These are phyloP conservation scores for Daldinia caldariorum DNA, from an alignment of 495 filamentous ascomycete genomes.

Conservation along the genomic window DNA sequence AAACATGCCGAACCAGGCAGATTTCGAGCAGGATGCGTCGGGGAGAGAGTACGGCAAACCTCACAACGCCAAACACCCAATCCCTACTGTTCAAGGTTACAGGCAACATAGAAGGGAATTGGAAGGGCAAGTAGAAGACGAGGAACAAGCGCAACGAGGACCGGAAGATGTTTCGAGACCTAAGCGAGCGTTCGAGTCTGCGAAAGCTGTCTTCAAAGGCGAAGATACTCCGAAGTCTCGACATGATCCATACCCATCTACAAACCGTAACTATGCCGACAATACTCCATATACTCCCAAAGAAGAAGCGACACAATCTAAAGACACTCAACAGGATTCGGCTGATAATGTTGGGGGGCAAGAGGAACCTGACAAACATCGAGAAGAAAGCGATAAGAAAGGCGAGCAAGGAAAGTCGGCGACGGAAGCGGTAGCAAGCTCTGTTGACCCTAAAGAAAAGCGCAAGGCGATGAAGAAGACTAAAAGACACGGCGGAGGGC, in stretches of 20 bases:
- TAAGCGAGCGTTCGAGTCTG: slow-evolving; percentile 52
- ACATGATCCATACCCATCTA: slow-evolving; percentile 55
- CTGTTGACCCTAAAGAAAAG: slow-evolving; percentile 65
- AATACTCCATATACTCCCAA: slow-evolving; percentile 61
- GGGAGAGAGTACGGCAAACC: slow-evolving; percentile 60
- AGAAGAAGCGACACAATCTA: slow-evolving; percentile 59
- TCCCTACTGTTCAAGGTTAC: slow-evolving; percentile 72
- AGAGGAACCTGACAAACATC: slow-evolving; percentile 16
- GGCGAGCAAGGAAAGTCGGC: slow-evolving; percentile 56
- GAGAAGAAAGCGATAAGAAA: slow-evolving; percentile 29
- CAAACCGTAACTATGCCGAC: slow-evolving; percentile 49
- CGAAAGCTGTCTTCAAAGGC: slow-evolving; percentile 56
- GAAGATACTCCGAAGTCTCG: slow-evolving; percentile 42
- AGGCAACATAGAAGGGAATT: slow-evolving; percentile 64
- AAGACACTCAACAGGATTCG: slow-evolving; percentile 19
- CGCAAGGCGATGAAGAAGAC: slow-evolving; percentile 67
- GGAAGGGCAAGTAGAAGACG: slow-evolving; percentile 50
- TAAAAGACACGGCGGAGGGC: slow-evolving; percentile 63
- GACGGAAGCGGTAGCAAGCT: slow-evolving; percentile 59
- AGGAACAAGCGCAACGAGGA: slow-evolving; percentile 54
- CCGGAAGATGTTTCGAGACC: slow-evolving; percentile 51
- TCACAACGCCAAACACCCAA: slow-evolving; percentile 65
- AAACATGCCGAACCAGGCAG: slow-evolving; percentile 46
- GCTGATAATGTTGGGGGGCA: slow-evolving; percentile 25
- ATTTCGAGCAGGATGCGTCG: slow-evolving; percentile 59